phyloP scores from a whole-genome alignment of 164 flowering plant species.

The Sedum album region DNA sequence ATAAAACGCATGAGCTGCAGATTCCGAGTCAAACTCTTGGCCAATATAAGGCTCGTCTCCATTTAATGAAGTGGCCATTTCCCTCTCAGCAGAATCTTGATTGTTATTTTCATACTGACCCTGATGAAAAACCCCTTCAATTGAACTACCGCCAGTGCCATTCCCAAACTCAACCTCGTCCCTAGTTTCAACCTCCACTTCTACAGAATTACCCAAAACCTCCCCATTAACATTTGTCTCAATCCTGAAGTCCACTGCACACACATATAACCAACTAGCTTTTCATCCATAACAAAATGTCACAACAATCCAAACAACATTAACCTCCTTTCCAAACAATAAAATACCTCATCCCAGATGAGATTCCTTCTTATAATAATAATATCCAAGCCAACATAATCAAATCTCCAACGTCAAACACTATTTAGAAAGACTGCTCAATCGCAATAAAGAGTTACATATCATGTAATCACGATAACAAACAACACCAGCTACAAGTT shows the following conservation, averaged over 20 bases:
- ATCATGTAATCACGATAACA: no score
- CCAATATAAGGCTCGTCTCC: constrained; percentile 55
- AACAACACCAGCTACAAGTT: no score
- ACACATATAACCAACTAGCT: background rate
- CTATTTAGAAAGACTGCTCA: no score
- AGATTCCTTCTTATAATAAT: no score
- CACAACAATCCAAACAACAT: no score
- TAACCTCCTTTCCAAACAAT: no score
- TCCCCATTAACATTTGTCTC: constrained; percentile 26
- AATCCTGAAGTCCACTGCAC: constrained; percentile 39
- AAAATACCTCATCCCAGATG: no score
- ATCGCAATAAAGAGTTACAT: no score
- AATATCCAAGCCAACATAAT: no score
- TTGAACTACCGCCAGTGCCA: constrained; percentile 30
- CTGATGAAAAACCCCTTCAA: constrained; percentile 20
- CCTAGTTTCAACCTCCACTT: constrained; percentile 15
- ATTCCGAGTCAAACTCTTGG: constrained; percentile 66
- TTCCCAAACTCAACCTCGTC: constrained; percentile 19
- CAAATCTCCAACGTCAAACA: no score
- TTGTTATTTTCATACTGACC: constrained; percentile 22
- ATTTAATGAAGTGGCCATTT: constrained; percentile 15
- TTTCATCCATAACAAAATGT: no score
- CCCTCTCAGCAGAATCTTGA: constrained; percentile 20
- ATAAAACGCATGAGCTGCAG: constrained; percentile 66
- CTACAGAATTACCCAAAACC: constrained; percentile 22